These are phyloP conservation scores for Metahyphopichia silvanorum DNA, from an alignment of 805 yeast species.

Conservation along the genomic window DNA sequence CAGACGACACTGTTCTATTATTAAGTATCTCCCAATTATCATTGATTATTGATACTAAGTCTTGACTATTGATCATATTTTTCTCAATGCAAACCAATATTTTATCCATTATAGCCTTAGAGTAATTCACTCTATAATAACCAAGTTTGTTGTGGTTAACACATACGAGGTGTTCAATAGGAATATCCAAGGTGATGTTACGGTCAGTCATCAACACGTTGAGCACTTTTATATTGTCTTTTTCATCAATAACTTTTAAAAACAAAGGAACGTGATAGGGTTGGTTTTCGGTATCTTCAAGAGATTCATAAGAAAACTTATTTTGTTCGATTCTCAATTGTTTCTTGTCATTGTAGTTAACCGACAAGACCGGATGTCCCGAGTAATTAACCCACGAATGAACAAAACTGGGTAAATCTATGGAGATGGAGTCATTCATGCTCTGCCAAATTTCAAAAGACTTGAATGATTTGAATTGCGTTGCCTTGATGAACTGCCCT, in stretches of 20 bases:
- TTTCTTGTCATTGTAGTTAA: constrained; percentile 7
- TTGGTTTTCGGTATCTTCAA: constrained; percentile 49
- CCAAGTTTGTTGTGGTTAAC: constrained; percentile 47
- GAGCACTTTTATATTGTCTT: constrained; percentile 26
- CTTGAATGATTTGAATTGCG: constrained; percentile 39
- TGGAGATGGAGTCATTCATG: constrained; percentile 26
- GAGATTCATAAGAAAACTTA: constrained; percentile 22
- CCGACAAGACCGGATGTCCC: constrained; percentile 53
- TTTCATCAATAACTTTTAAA: constrained; percentile 25
- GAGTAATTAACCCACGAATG: constrained; percentile 60
- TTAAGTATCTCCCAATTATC: constrained; percentile 41
- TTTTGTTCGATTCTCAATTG: constrained; percentile 32
- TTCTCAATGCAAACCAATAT: constrained; percentile 17
- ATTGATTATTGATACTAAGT: constrained; percentile 32
- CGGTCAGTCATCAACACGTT: constrained; percentile 46
- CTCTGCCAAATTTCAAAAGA: constrained; percentile 53
- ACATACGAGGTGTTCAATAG: constrained; percentile 28
- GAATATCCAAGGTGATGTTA: constrained; percentile 25
- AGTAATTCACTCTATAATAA: constrained; percentile 49
- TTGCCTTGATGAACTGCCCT: constrained; percentile 31
- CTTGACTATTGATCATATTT: constrained; percentile 21
- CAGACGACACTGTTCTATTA: constrained; percentile 10
- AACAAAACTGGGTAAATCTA: constrained; percentile 49
- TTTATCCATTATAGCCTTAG: constrained; percentile 15
- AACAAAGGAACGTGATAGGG: constrained; percentile 64